phyloP scores from a whole-genome alignment of 805 yeast species.

The Saccharomycopsis sp. region DNA sequence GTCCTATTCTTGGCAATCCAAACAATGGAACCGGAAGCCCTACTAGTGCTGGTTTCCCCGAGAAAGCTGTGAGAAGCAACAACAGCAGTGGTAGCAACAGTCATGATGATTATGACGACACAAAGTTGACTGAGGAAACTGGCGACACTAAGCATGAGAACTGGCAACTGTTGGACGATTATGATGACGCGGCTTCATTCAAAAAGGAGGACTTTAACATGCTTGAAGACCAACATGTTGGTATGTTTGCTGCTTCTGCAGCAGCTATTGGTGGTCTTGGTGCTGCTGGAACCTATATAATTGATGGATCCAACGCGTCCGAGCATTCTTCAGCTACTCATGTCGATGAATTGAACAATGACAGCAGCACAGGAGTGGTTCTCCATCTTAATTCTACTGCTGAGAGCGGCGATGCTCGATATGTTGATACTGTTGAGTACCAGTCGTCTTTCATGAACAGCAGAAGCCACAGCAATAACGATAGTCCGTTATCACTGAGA shows the following conservation, averaged over 20 bases:
- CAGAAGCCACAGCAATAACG: not conserved
- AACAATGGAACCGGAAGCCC: constrained; percentile 19
- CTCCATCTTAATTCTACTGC: constrained; percentile 9
- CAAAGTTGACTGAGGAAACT: not conserved
- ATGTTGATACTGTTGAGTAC: constrained; percentile 12
- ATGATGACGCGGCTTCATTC: not conserved
- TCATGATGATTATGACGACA: not conserved
- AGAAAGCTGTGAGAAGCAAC: not conserved
- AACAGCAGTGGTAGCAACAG: not conserved
- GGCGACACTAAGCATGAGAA: not conserved
- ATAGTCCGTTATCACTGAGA: not conserved
- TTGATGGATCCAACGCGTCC: not conserved
- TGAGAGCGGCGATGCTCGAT: not conserved
- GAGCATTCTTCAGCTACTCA: constrained; percentile 1
- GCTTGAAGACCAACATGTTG: not conserved
- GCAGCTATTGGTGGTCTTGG: not conserved
- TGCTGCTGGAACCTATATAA: not conserved
- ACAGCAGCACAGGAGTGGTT: not conserved
- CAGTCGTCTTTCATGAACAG: not conserved
- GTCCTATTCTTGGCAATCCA: constrained; percentile 34
- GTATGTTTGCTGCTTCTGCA: not conserved
- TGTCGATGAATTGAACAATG: not conserved
- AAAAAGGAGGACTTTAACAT: not conserved
- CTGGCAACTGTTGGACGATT: not conserved
- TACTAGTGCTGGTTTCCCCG: not conserved